A percentile compares a stretch with the other conserved stretches of the same genome.
These are phyloP conservation scores for Bimuria novae-zelandiae DNA, from an alignment of 2,329 filamentous ascomycete species.

Conservation along the genomic window DNA sequence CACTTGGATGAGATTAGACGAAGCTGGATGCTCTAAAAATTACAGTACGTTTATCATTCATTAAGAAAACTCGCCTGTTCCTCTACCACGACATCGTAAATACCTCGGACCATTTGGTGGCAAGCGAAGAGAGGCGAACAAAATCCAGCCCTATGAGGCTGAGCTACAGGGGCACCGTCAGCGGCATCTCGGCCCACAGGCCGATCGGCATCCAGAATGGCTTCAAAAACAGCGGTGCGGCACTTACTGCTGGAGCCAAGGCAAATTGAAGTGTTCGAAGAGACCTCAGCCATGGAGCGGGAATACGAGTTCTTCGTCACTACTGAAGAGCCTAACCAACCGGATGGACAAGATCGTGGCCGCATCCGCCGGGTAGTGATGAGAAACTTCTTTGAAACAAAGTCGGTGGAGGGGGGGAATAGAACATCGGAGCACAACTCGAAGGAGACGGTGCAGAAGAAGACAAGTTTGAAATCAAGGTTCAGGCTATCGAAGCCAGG, in stretches of 20 bases:
- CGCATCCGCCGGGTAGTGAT: constrained; percentile 33
- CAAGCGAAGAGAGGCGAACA: not conserved
- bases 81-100: not conserved
- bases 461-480: constrained; percentile 24
- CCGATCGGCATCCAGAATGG: not conserved
- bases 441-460: constrained; percentile 26
- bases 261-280: not conserved
- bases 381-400: constrained; percentile 33
- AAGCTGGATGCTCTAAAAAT: too few relatives aligned
- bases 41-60: too few relatives aligned
- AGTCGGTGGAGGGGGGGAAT: constrained; percentile 9
- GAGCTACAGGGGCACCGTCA: not conserved
- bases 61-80: too few relatives aligned
- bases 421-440: constrained; percentile 24
- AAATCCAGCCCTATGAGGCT: not conserved
- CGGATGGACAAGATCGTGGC: constrained; percentile 22
- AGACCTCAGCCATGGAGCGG: constrained; percentile 12
- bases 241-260: not conserved
- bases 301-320: constrained; percentile 37
- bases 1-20: too few relatives aligned
- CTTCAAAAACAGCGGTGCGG: not conserved
- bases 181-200: not conserved
- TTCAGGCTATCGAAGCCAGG: constrained; percentile 27
- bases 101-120: not conserved
- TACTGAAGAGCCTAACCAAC: constrained; percentile 28